Base-by-base conservation (phyloP, 2,329 filamentous ascomycete genomes). In the Colletotrichum tropicale region DNA sequence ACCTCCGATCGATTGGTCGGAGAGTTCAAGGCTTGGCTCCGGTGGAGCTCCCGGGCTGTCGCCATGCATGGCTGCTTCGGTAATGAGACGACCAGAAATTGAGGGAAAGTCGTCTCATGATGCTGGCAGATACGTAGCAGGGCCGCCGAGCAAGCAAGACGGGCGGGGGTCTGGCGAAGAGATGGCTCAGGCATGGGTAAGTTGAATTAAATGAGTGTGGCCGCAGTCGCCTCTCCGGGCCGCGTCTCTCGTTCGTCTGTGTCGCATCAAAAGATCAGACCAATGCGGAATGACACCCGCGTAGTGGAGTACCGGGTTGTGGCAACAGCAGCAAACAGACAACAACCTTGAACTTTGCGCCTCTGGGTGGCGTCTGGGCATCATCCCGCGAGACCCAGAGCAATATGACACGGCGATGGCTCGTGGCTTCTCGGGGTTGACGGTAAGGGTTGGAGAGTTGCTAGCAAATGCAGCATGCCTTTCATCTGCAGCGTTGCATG, bases 231-330 rank as follows among this genome's bases (percentile, higher is more conserved):
- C 61, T 73, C 70, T 69, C 73, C 73, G 73, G 64, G 43, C 64
- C 64, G 34, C 48, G 70, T 67, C 43, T 75, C 58, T 62, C 62
- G 62, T 67, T 71, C 62, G 64, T 55, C 56, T 61, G 64, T 60
- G 70, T 75, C 56, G 73, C 64, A 68, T 68, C 43, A 48, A 68
- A 58, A 65, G 70, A 75, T 65, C 70, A 73, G 73, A 73, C 70
- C 64, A 73, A 73, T 65, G 56, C 70, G 73, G 73, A 75, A 73
- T 68, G 73, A 73, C 70, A 68, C 64, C 73, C 73, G 70, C 70
- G 56, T 21, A 38, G 69, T 73, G 73, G 64, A 64, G 56, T 58
- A 18, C 32, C 38, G 26, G 18, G 64, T 67, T 9, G 34, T 58
- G 62, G 43, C 43, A 36, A 60, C 43, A 21, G 28, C 15, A 64